Conservation (phyloP, 441 rosid genomes). For the Syzygium malaccense region DNA sequence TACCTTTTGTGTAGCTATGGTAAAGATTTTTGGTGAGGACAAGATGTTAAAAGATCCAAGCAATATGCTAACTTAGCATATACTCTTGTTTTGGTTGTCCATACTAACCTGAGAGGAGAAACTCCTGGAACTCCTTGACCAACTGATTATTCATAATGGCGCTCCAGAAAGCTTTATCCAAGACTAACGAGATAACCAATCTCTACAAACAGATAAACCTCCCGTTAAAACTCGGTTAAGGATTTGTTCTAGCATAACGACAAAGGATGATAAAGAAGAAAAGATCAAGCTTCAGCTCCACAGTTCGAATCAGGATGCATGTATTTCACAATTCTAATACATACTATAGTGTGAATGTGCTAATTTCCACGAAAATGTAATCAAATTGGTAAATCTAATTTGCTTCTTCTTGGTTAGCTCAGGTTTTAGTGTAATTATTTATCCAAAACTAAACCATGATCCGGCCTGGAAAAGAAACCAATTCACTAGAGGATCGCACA, state of each 20-base stretch:
- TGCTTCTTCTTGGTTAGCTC: background rate
- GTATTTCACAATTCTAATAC: background rate
- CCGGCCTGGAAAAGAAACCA: background rate
- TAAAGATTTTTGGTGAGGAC: background rate
- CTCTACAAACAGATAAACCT: conserved; percentile 23
- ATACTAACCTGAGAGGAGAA: conserved; percentile 22
- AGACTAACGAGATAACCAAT: conserved; percentile 41
- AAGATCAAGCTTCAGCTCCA: background rate
- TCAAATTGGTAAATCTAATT: background rate
- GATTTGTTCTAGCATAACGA: background rate
- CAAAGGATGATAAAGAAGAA: background rate
- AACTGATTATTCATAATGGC: conserved; percentile 45
- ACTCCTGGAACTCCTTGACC: conserved; percentile 30
- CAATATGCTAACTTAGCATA: background rate
- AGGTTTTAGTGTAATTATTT: background rate
- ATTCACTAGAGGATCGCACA: background rate
- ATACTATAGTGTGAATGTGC: background rate
- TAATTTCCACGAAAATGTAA: background rate
- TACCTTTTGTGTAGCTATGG: background rate
- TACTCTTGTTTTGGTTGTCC: background rate
- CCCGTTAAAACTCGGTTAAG: background rate
- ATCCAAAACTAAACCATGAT: background rate
- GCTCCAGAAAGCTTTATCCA: conserved; percentile 48
- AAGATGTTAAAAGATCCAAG: background rate
- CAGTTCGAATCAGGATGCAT: background rate